Percentiles rank a stretch among this genome's conserved stretches.
Conservation (phyloP, 2,329 filamentous ascomycete genomes). For the Triangularia setosa region DNA sequence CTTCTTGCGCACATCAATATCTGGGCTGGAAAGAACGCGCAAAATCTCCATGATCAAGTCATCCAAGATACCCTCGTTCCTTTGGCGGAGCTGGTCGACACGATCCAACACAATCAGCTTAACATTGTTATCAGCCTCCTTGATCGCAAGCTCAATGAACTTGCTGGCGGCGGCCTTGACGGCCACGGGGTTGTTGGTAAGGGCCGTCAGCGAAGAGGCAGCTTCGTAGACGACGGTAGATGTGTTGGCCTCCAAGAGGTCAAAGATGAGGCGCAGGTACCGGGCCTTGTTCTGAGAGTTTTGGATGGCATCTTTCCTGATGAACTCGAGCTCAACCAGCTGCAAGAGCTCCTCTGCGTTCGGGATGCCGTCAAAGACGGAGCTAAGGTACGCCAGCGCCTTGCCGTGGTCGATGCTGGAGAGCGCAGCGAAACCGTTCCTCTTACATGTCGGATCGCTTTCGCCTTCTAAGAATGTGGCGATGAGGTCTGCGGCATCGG, state of each 20-base stretch:
- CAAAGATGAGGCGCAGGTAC: slow-evolving; percentile 92
- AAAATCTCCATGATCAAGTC: slow-evolving; percentile 97
- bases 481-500: slow-evolving; percentile 90
- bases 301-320: slow-evolving; percentile 92
- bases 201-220: slow-evolving; percentile 85
- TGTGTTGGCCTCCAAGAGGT: slow-evolving; percentile 85
- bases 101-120: slow-evolving; percentile 97
- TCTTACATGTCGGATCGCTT: slow-evolving; percentile 92
- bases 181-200: slow-evolving; percentile 94
- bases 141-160: slow-evolving; percentile 95
- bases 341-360: slow-evolving; percentile 93
- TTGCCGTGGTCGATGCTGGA: slow-evolving; percentile 90
- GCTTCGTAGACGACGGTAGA: slow-evolving; percentile 98
- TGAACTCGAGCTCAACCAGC: slow-evolving; percentile 92
- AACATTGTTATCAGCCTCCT: slow-evolving; percentile 98
- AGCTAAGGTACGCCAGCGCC: slow-evolving; percentile 80
- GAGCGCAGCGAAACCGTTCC: slow-evolving; percentile 92
- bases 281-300: slow-evolving; percentile 94
- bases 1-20: slow-evolving; percentile 93
- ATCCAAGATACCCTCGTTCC: slow-evolving; percentile 79
- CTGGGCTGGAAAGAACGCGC: slow-evolving; percentile 87
- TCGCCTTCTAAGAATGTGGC: slow-evolving; percentile 85
- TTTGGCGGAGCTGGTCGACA: slow-evolving; percentile 68
- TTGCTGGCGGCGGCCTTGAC: slow-evolving; percentile 95
- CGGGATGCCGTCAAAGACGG: slow-evolving; percentile 86